Evolutionary conservation across 305 asterid species (phyloP).

Genomic region (Salvia sclarea): DNA sequence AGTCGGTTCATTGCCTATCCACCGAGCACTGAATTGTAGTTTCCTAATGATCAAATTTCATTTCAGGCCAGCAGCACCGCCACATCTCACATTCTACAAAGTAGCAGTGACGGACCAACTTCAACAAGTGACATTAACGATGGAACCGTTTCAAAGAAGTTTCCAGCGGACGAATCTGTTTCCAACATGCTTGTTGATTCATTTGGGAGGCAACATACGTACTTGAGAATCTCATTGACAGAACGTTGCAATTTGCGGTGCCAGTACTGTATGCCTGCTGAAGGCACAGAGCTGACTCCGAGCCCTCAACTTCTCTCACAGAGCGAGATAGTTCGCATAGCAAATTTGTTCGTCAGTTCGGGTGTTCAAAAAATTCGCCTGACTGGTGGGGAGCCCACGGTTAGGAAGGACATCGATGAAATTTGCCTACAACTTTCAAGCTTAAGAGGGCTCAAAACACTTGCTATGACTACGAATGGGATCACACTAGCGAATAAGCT

Average conservation of each 20-base stretch:
- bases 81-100: slow-evolving; percentile 33
- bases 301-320: slow-evolving; percentile 62
- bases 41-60: slow-evolving; percentile 22
- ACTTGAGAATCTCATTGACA: slow-evolving; percentile 85
- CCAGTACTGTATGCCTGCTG: slow-evolving; percentile 98
- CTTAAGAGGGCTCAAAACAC: slow-evolving; percentile 67
- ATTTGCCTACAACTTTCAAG: slow-evolving; percentile 70
- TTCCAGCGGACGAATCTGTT: slow-evolving; percentile 41
- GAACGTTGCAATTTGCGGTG: slow-evolving; percentile 96
- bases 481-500: slow-evolving; percentile 71
- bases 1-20: not conserved
- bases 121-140: slow-evolving; percentile 31
- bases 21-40: slow-evolving; percentile 11
- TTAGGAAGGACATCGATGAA: slow-evolving; percentile 86
- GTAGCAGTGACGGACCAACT: slow-evolving; percentile 34
- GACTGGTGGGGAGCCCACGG: slow-evolving; percentile 94
- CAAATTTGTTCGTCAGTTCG: slow-evolving; percentile 74
- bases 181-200: slow-evolving; percentile 83
- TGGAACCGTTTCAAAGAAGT: slow-evolving; percentile 38
- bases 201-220: slow-evolving; percentile 88
- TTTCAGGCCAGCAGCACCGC: slow-evolving; percentile 48
- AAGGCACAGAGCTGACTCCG: slow-evolving; percentile 84
- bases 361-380: slow-evolving; percentile 91
- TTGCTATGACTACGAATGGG: slow-evolving; percentile 96
- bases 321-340: slow-evolving; percentile 73